A percentile compares a stretch with the other conserved stretches of the same genome.
These are phyloP conservation scores for Parachaetomium inaequale DNA, from an alignment of 495 filamentous ascomycete species.

Conservation along the genomic window DNA sequence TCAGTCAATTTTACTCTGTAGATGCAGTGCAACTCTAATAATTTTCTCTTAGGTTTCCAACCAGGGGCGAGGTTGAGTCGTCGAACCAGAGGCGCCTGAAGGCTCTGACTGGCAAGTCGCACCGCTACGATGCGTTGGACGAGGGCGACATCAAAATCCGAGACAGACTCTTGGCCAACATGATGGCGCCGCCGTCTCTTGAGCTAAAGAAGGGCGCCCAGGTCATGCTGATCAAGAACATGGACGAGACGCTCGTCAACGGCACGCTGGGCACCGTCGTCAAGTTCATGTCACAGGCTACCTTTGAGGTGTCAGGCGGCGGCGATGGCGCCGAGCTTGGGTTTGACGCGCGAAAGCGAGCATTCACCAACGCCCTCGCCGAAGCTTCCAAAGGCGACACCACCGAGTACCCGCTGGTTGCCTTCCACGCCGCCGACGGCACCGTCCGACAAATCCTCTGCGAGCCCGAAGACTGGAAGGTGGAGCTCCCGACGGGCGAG, in stretches of 20 bases:
- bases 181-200: slow-evolving; percentile 81
- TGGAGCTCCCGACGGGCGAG: slow-evolving; percentile 92
- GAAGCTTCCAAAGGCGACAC: slow-evolving; percentile 33
- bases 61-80: slow-evolving; percentile 80
- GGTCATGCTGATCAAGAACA: slow-evolving; percentile 99
- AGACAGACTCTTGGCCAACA: slow-evolving; percentile 76
- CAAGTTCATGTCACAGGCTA: slow-evolving; percentile 79
- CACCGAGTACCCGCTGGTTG: slow-evolving; percentile 72
- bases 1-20: slow-evolving; percentile 36
- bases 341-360: slow-evolving; percentile 44
- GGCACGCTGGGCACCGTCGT: slow-evolving; percentile 84
- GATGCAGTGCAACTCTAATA: neutral
- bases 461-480: slow-evolving; percentile 87
- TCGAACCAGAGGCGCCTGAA: slow-evolving; percentile 75
- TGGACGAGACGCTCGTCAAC: slow-evolving; percentile 91
- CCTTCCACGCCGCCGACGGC: slow-evolving; percentile 75
- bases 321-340: slow-evolving; percentile 48
- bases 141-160: slow-evolving; percentile 68
- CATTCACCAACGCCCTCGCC: slow-evolving; percentile 35
- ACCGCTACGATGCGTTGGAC: slow-evolving; percentile 69
- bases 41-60: slow-evolving; percentile 65
- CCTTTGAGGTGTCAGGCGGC: slow-evolving; percentile 61
- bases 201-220: slow-evolving; percentile 87
- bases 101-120: slow-evolving; percentile 61
- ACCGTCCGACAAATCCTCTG: slow-evolving; percentile 74